Evolutionary conservation across 2,329 filamentous ascomycete species (phyloP), one percentile per base, ranked within the genome.

Genomic region (Colletotrichum sidae): DNA sequence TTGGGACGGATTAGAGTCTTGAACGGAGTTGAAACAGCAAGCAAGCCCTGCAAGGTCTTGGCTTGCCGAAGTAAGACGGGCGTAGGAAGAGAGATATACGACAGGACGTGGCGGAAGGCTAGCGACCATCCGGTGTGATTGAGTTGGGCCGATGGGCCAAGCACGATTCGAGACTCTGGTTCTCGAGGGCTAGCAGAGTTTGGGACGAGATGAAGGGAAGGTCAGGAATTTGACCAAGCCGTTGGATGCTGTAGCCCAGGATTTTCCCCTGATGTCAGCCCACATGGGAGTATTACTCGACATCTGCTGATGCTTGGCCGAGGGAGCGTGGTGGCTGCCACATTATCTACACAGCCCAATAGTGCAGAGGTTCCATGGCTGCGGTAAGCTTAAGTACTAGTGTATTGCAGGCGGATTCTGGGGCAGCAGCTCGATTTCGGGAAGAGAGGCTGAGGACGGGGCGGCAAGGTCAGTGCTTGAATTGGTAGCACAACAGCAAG

Each of bases 301-400:
- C 37, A 15, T 61, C 51, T 56, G 25, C 25, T 44, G 11, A 41
- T 52, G 45, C 11, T 17, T 41, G 25, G 37, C 37, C 46, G 47
- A 56, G 33, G 47, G 25, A 25, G 25, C 25, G 25, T 25, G 25
- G 25, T 5, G 25, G 25, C 25, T 25, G 25, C 25, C 25, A 25
- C 25, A 55, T 15, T 58, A 39, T 41, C 45, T 15, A 17, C 17
- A 35, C 33, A 46, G 15, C 10, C 25, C 7, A 38, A 11, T 12
- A 34, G 17, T 58, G 11, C 7, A 42, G 45, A 15, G 37, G 46
- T 70, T 34, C 45, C 57, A 45, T 56, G 12, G 45, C 38, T 39
- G 13, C 37, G 46, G 56, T 65, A 66, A 63, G 53, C 58, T 63
- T 66, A 66, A 63, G 59, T 45, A 42, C 59, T 63, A 66, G 63